Conservation (phyloP, 1,284 basidiomycete genomes). For the Fomitopsis schrenkii region DNA sequence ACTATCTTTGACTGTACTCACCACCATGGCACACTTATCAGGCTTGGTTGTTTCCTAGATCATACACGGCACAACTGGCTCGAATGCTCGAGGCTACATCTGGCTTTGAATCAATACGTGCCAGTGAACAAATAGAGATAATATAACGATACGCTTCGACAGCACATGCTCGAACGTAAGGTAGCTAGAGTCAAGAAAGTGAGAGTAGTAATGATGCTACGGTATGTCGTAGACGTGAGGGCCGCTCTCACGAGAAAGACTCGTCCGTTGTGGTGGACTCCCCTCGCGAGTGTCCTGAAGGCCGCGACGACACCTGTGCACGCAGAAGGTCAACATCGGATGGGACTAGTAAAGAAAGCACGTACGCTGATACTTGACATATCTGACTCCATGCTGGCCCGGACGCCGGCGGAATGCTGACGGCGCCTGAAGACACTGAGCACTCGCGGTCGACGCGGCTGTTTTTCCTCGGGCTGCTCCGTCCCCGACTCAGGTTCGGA, state of each 20-base stretch:
- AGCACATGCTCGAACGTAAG: neutral
- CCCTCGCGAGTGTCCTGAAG: neutral
- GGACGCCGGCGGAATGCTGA: constrained; percentile 14
- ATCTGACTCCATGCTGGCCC: constrained; percentile 21
- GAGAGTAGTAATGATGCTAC: neutral
- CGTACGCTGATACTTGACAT: constrained; percentile 14
- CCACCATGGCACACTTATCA: neutral
- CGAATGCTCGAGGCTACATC: neutral
- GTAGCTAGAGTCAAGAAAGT: neutral
- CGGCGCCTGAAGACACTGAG: constrained; percentile 39
- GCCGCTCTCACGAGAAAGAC: neutral
- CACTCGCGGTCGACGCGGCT: constrained; percentile 25
- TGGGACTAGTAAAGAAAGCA: constrained; percentile 2
- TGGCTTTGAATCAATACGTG: neutral
- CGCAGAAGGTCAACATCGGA: neutral
- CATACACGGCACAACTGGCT: neutral
- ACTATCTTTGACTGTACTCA: neutral
- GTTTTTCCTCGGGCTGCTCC: constrained; percentile 9
- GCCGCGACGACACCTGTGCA: neutral
- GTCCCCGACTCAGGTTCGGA: constrained; percentile 17
- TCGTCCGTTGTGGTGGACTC: neutral
- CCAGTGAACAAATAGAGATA: neutral
- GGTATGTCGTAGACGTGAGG: neutral
- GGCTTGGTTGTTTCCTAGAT: neutral
- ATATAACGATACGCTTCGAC: neutral